Conservation (phyloP, 345 rosid genomes). For the Schrenkiella parvula region DNA sequence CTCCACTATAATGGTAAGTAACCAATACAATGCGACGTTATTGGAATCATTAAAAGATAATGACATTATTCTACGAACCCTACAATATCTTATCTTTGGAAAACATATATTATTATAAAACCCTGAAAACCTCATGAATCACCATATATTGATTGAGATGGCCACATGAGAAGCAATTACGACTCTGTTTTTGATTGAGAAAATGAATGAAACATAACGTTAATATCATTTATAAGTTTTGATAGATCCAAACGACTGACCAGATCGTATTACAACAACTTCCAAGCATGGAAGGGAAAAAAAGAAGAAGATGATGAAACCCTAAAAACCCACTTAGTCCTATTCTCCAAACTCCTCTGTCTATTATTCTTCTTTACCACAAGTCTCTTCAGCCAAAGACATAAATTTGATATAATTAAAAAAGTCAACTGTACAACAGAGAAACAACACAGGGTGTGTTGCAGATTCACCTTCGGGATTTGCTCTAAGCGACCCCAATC, state of each 20-base stretch:
- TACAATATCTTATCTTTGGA: conserved; percentile 12
- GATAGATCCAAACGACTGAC: conserved; percentile 23
- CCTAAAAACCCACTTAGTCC: conserved; percentile 9
- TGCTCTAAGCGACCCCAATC: conserved; percentile 37
- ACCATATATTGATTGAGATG: conserved; percentile 3
- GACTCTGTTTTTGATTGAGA: neutral
- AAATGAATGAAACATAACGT: conserved; percentile 4
- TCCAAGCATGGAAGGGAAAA: conserved; percentile 28
- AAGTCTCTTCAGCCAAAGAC: conserved; percentile 16
- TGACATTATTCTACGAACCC: conserved; percentile 21
- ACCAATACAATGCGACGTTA: conserved; percentile 26
- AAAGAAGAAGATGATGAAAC: conserved; percentile 16
- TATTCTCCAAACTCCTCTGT: conserved; percentile 20
- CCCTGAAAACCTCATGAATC: neutral
- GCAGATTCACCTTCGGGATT: conserved; percentile 8
- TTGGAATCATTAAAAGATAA: conserved; percentile 30
- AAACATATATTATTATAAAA: conserved; percentile 10
- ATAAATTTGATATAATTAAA: neutral
- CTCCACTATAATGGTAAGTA: conserved; percentile 24
- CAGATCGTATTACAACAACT: conserved; percentile 26
- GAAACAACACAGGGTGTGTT: conserved; percentile 23
- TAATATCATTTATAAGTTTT: conserved; percentile 22
- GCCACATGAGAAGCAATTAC: conserved; percentile 22
- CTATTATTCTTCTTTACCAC: conserved; percentile 21
- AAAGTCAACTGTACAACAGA: conserved; percentile 30